Base-by-base conservation (phyloP, 164 flowering plant species). In the Warburgia ugandensis region DNA sequence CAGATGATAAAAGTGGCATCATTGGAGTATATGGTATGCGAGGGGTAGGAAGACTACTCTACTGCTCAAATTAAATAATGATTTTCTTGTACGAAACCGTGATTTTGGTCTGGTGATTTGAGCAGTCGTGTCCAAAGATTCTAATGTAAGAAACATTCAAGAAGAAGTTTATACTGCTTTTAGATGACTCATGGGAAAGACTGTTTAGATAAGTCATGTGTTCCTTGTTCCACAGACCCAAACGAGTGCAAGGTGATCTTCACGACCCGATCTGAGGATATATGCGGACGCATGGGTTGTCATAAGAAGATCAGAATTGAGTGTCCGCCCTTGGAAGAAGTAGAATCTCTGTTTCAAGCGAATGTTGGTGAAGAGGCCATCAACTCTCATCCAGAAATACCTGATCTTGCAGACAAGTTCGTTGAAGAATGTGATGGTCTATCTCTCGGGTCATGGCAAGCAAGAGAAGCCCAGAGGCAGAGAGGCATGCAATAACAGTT, bases 11-110 rank as follows among this genome's bases (percentile, higher is more conserved):
- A 1, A 28, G 31, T 20, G 21, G 27, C 11, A 43, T 42, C 20
- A 44, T 54, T 31, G 48, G 58, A 8, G 32, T 53, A 26, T 29
- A 40, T 53, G 56, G 56, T n/a, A 39, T 53, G 48, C 47, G 56
- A n/a, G 56, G 56, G 5, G 49, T 31, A 2, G 58, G 58, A 54
- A 54, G 39, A 54, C 58, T 4, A 54, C 58, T 1, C 48, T 54
- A 16, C 6, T 54, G 38, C 42, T 4, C 13, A 12, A 31, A 19
- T 13, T 54, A 17, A 41, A 41, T 23, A 54, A 54, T 31, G 41
- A 21, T 22, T 54, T 42, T 30, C 29, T 14, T 22, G 26, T n/a
- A n/a, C n/a, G n/a, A n/a, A n/a, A n/a, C n/a, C n/a, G n/a, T n/a
- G n/a, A n/a, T n/a, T n/a, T n/a, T n/a, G n/a, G n/a, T n/a, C n/a